Base-by-base conservation (phyloP, 345 rosid species). In the Populus alba region DNA sequence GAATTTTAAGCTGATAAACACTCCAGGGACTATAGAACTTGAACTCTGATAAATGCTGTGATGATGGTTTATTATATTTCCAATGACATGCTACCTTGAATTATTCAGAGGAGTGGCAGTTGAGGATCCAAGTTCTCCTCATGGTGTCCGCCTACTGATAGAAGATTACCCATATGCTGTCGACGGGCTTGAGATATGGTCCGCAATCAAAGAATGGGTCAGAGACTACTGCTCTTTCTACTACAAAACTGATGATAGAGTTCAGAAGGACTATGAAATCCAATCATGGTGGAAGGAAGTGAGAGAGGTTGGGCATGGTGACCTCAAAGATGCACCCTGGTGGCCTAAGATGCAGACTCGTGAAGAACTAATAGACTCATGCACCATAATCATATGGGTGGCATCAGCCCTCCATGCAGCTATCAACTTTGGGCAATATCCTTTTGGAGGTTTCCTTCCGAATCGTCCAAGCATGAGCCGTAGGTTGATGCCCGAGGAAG, bases 361-460 rank as follows among this genome's bases (percentile, higher is more conserved):
- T 9, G 51, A 77, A 53, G 86, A 85, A 33, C 79, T 87, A 20
- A 73, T 80, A 15, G 82, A 85, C 43, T 75, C 82, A 2, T 85
- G 86, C 75, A 85, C 88, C 17, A 87, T 71, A 49, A 79, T 85
- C 27, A 81, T 87, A 6, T 87, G 90, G 90, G 61, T 80, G 0
- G 90, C 83, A 17, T 87, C 90, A 11, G 87, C 90, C 33, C 85
- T 87, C 7, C 90, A 87, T 39, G 90, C 90, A 0, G 86, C 90
- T 0, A 29, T 85, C 68, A 87, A 87, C 78, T 87, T 87, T 15
- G 90, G 90, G 7, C 87, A 85, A 31, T 87, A 75, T 51, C 82
- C 90, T 17, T 87, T 81, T 23, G 90, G 79, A 33, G 90, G 90
- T 8, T 87, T 85, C 83, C 68, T 85, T 35, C 90, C 83, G 4